Base-by-base conservation (phyloP, 805 yeast genomes). In the Yarrowia divulgata region DNA sequence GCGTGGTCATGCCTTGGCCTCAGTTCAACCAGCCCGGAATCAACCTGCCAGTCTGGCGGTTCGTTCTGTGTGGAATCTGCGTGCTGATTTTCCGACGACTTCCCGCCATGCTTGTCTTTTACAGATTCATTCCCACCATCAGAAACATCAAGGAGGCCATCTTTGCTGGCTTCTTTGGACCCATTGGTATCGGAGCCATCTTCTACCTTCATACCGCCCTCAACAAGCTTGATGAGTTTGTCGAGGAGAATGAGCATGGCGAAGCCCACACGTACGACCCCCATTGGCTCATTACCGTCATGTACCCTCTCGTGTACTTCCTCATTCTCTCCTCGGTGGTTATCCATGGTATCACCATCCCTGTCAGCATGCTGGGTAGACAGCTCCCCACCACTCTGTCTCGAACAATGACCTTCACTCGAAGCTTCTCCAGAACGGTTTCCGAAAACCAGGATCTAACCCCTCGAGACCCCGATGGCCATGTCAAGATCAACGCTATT, bases 141-240 rank as follows among this genome's bases (percentile, higher is more conserved):
- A 83, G 83, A 69, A 81, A 85, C 45, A 85, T 90, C 87, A 83
- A 87, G 75, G 92, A 89, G 74, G 91, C 91, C 0, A 73, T 88
- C 6, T 87, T 89, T 74, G 85, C 88, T 71, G 93, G 93, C 55
- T 91, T 87, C 78, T 89, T 89, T 74, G 93, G 93, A 46, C 93
- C 93, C 16, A 87, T 89, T 75, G 93, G 93, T 32, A 88, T 87
- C 3, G 89, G 89, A 40, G 90, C 88, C 3, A 79, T 87, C n/a
- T 87, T 85, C 73, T 85, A 87, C 52, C 82, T 82, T 29, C 79
- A 80, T 69, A 77, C 84, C 70, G 85, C 87, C 1, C 76, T 71
- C 40, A 81, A 69, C 72, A 75, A 71, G 78, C 78, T 75, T 70
- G 81, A 73, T 79, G 81, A 73, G 29, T 63, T 63, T 39, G 57